These are phyloP conservation scores for Cucurbita argyrosperma DNA, from an alignment of 306 rosid genomes.

Conservation along the genomic window DNA sequence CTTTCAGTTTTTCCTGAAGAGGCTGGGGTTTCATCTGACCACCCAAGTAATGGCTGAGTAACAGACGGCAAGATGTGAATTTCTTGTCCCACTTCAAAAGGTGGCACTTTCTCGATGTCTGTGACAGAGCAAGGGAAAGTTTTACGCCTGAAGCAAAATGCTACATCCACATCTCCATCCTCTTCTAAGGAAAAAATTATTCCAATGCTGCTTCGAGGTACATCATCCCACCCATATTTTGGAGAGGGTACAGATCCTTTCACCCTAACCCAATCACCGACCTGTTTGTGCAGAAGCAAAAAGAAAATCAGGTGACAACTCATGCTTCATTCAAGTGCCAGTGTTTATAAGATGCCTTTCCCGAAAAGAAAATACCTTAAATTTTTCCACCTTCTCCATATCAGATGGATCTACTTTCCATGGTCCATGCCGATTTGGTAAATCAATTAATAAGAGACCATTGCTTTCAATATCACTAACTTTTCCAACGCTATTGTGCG, in stretches of 20 bases:
- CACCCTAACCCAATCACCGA: conserved; percentile 97
- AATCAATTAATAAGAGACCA: conserved; percentile 78
- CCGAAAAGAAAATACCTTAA: conserved; percentile 35
- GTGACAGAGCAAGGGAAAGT: conserved; percentile 84
- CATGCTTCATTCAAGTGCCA: not conserved
- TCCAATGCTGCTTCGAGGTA: conserved; percentile 81
- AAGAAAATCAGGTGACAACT: not conserved
- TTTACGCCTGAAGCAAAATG: conserved; percentile 96
- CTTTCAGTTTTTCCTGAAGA: conserved; percentile 69
- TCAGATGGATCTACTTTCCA: conserved; percentile 99
- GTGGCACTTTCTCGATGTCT: conserved; percentile 82
- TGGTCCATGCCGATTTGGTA: conserved; percentile 81
- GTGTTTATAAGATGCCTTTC: not conserved
- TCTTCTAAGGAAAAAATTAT: conserved; percentile 85
- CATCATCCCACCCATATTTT: conserved; percentile 97
- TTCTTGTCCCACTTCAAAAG: conserved; percentile 86
- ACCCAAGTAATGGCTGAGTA: conserved; percentile 82
- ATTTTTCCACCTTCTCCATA: conserved; percentile 96
- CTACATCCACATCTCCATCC: conserved; percentile 89
- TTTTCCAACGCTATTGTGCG: conserved; percentile 94
- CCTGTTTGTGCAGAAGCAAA: conserved; percentile 25
- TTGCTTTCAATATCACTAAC: conserved; percentile 95
- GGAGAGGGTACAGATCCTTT: conserved; percentile 95
- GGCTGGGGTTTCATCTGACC: conserved; percentile 93
- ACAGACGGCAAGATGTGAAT: conserved; percentile 68